These are phyloP conservation scores for Artemisia argyi DNA, from an alignment of 129 eudicot genomes.

Conservation along the genomic window DNA sequence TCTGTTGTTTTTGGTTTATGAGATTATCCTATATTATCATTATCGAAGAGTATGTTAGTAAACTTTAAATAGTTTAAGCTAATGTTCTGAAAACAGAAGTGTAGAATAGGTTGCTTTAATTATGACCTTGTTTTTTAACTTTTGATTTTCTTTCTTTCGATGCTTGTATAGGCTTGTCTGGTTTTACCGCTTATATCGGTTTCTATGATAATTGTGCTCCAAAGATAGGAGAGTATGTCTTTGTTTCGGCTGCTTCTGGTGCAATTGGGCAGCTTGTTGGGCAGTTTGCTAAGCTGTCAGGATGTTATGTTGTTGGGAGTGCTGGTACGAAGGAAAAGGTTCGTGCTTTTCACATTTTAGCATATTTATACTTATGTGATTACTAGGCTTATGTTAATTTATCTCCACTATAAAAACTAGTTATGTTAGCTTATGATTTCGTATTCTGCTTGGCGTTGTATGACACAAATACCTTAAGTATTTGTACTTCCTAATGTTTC, in stretches of 20 bases:
- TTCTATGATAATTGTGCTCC: slow-evolving; percentile 55
- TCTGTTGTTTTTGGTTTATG: too few species aligned
- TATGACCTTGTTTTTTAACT: slow-evolving; percentile 29
- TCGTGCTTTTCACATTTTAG: not conserved
- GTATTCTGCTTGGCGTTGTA: too few species aligned
- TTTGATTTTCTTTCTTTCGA: not conserved
- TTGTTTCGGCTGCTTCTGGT: slow-evolving; percentile 68
- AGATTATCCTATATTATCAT: too few species aligned
- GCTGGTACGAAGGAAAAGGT: slow-evolving; percentile 74
- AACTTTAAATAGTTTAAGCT: not conserved
- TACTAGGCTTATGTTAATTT: not conserved
- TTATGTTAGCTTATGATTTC: too few species aligned
- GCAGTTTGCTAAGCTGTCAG: slow-evolving; percentile 55
- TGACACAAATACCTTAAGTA: too few species aligned
- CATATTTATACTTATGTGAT: not conserved
- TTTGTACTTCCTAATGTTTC: too few species aligned
- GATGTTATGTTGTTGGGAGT: slow-evolving; percentile 77
- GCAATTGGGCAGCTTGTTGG: slow-evolving; percentile 83
- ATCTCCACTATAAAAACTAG: too few species aligned
- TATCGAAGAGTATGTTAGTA: too few species aligned
- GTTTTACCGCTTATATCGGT: slow-evolving; percentile 68
- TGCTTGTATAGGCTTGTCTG: slow-evolving; percentile 59
- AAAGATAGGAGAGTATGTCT: slow-evolving; percentile 60
- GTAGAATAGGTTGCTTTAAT: not conserved
- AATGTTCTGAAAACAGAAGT: not conserved